Conservation (phyloP, 257 asterid genomes). For the Gentiana macrophylla region DNA sequence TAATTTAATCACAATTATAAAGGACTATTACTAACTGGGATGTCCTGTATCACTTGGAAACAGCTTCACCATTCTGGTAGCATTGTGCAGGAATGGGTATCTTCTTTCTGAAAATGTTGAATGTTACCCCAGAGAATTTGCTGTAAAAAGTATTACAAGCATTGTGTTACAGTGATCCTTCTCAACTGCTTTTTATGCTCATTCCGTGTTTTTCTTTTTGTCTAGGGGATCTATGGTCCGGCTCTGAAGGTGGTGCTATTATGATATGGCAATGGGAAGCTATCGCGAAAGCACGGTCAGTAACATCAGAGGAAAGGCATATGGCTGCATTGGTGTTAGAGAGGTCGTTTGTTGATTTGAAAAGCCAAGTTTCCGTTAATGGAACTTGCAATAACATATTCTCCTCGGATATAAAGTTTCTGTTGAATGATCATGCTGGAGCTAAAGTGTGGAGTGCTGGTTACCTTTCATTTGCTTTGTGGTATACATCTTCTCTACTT, state of each 20-base stretch:
- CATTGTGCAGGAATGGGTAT: too few species aligned
- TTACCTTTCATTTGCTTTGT: slow-evolving; percentile 64
- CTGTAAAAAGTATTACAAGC: too few species aligned
- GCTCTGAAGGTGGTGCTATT: slow-evolving; percentile 84
- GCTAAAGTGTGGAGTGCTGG: slow-evolving; percentile 87
- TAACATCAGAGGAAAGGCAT: slow-evolving; percentile 63
- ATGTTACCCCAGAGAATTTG: too few species aligned
- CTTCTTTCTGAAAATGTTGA: too few species aligned
- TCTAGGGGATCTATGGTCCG: slow-evolving; percentile 95
- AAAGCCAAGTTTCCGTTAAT: slow-evolving; percentile 54
- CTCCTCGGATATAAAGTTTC: slow-evolving; percentile 65
- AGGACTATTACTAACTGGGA: too few species aligned
- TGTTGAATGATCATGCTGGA: slow-evolving; percentile 62
- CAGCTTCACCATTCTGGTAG: too few species aligned
- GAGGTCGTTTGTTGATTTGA: slow-evolving; percentile 79
- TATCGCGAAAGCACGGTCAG: slow-evolving; percentile 63
- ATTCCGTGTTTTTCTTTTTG: slow-evolving; percentile 16
- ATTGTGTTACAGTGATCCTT: not conserved
- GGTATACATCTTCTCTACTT: slow-evolving; percentile 37
- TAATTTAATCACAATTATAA: too few species aligned
- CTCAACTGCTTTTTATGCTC: slow-evolving; percentile 2
- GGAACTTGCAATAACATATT: slow-evolving; percentile 56
- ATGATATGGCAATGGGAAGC: slow-evolving; percentile 98
- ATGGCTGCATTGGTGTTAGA: slow-evolving; percentile 76
- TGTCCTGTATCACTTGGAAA: too few species aligned